These are phyloP conservation scores for Mortierella sp. DNA, from an alignment of 371 early-diverging fungal species.

Conservation along the genomic window DNA sequence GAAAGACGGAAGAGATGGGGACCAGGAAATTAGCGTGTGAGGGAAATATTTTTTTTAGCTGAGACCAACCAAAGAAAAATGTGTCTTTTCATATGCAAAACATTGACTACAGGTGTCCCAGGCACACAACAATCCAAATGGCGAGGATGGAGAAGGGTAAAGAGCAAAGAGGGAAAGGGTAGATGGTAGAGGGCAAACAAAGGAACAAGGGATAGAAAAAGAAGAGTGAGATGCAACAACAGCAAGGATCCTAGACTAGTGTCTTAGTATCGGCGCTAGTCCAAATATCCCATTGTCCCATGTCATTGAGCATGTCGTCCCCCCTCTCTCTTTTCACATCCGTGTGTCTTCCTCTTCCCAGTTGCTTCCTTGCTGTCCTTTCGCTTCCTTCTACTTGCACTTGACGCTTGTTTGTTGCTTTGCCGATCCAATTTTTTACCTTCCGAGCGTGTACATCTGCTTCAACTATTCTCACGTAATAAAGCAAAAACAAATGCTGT, in stretches of 20 bases:
- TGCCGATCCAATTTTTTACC: constrained; percentile 20
- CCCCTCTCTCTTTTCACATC: not conserved
- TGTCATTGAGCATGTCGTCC: not conserved
- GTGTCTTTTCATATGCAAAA: constrained; percentile 10
- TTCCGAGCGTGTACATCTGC: constrained; percentile 57
- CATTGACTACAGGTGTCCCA: not conserved
- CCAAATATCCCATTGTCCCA: not conserved
- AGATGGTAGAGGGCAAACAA: not conserved
- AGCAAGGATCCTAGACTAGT: not conserved
- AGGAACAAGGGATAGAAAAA: not conserved
- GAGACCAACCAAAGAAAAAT: not conserved
- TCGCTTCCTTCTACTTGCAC: not conserved
- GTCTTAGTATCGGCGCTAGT: not conserved
- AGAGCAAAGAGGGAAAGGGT: not conserved
- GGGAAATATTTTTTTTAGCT: constrained; percentile 5
- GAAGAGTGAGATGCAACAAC: not conserved
- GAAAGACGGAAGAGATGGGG: not conserved
- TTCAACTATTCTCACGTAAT: constrained; percentile 28
- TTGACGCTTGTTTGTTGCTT: not conserved
- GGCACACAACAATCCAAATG: not conserved
- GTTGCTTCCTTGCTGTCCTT: not conserved
- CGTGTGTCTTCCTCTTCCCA: not conserved
- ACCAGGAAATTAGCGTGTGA: not conserved
- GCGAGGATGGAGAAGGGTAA: not conserved
- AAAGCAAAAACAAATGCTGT: not conserved